Evolutionary conservation across 768 basidiomycete species (phyloP).

Genomic region (Tylopilus plumbeoviolaceoides): DNA sequence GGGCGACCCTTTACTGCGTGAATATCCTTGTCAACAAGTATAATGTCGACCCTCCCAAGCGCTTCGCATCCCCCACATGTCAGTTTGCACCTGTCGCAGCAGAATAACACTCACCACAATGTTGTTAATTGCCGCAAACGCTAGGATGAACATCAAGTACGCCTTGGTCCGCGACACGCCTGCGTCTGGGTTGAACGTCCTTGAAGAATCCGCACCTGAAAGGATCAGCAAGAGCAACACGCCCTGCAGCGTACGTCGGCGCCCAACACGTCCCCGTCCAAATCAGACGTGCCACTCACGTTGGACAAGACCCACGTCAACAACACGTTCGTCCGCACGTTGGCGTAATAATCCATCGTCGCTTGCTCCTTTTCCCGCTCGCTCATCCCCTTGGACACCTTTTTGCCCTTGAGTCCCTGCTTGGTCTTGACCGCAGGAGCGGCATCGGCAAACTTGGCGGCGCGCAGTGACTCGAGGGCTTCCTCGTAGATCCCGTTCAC

Average conservation of each 20-base stretch:
- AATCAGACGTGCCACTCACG: conserved; percentile 36
- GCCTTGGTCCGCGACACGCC: conserved; percentile 58
- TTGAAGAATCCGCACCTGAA: conserved; percentile 49
- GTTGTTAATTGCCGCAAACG: conserved; percentile 78
- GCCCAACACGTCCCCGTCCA: not conserved
- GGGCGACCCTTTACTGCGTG: conserved; percentile 38
- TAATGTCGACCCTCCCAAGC: conserved; percentile 55
- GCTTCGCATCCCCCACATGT: conserved; percentile 30
- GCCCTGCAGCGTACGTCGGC: conserved; percentile 41
- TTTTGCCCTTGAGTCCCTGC: conserved; percentile 5
- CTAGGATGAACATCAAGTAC: conserved; percentile 77
- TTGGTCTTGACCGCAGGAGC: conserved; percentile 8
- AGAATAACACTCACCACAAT: conserved; percentile 40
- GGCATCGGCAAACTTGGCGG: conserved; percentile 40
- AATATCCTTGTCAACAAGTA: conserved; percentile 50
- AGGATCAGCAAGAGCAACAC: conserved; percentile 68
- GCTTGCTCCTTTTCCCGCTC: conserved; percentile 65
- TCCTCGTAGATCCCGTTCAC: conserved; percentile 84
- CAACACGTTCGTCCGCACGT: conserved; percentile 78
- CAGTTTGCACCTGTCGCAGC: not conserved
- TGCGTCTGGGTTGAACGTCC: conserved; percentile 52
- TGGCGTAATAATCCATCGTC: conserved; percentile 85
- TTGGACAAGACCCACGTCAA: conserved; percentile 84
- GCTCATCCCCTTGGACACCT: conserved; percentile 28
- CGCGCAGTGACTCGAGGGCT: conserved; percentile 68